Base-by-base conservation (phyloP, 805 yeast species). In the Candida dendrica region DNA sequence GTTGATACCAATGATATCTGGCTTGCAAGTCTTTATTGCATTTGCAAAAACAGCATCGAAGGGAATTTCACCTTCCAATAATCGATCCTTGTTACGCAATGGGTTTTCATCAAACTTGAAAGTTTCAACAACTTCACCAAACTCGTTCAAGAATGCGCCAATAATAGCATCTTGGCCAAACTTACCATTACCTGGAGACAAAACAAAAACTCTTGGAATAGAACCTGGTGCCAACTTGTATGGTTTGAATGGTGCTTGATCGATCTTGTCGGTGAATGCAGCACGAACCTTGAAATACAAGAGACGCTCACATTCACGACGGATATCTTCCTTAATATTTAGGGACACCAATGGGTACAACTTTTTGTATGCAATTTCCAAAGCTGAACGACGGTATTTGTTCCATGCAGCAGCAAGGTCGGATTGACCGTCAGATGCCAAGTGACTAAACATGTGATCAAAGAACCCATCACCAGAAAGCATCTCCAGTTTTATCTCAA, bases 181-280 rank as follows among this genome's bases (percentile, higher is more conserved):
- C 47, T 79, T 82, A 56, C 96, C 97, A 62, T 82, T 82, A 52
- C 98, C 98, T 51, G 84, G 79, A 0, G 95, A 76, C 26, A 93
- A 54, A 0, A 96, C 79, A 48, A 93, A 67, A 0, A 88, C 91
- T 47, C 84, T 80, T 17, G 98, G 96, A 41, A 79, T 72, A 4
- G 95, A 84, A 36, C 97, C 96, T 44, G 75, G 72, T 36, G 78
- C 85, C 49, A 73, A 82, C 5, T 85, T 83, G 37, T 75, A 72
- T 6, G 98, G 96, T 51, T 84, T 80, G 62, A 69, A 90, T 27
- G 99, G 97, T 2, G 98, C 96, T 66, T 90, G 98, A 59, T 91
- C 93, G 30, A 93, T 71, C 53, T 81, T 83, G 18, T 75, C 71
- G 59, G 77, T 68, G 55, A 91, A 84, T 24, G 74, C 68, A 35